phyloP scores from a whole-genome alignment of 1,284 basidiomycete genomes.

The Blastosporella zonata region DNA sequence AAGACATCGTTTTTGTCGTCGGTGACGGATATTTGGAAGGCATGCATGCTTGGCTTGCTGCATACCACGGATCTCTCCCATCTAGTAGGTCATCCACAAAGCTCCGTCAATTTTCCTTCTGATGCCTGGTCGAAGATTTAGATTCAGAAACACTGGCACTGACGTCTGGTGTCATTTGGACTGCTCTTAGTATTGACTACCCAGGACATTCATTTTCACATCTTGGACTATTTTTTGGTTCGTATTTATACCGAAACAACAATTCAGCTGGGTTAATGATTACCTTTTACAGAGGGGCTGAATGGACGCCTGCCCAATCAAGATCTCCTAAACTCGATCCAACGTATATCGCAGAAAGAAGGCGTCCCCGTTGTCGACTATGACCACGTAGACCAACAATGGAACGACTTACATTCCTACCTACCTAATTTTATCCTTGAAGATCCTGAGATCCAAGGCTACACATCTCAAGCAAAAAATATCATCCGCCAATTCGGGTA shows the following conservation, averaged over 20 bases:
- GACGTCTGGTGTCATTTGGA: conserved; percentile 88
- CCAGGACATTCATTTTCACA: conserved; percentile 96
- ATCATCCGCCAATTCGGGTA: conserved; percentile 64
- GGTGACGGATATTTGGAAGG: conserved; percentile 90
- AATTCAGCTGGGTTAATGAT: neutral
- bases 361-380: conserved; percentile 77
- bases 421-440: conserved; percentile 44
- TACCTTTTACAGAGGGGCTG: conserved; percentile 70
- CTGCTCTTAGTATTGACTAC: conserved; percentile 92
- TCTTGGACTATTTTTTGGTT: conserved; percentile 77
- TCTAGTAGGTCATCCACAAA: conserved; percentile 46
- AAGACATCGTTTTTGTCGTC: conserved; percentile 89
- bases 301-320: conserved; percentile 96
- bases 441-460: conserved; percentile 44
- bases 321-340: conserved; percentile 86
- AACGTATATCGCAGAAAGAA: conserved; percentile 69
- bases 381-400: conserved; percentile 55
- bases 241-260: neutral
- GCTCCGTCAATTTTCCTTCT: neutral
- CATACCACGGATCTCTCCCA: conserved; percentile 74
- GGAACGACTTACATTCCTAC: conserved; percentile 38
- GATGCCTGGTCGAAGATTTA: conserved; percentile 50
- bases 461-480: conserved; percentile 59
- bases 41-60: conserved; percentile 86
- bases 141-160: conserved; percentile 59